Base-by-base conservation (phyloP, 305 asterid species). In the Ruellia speciosa region DNA sequence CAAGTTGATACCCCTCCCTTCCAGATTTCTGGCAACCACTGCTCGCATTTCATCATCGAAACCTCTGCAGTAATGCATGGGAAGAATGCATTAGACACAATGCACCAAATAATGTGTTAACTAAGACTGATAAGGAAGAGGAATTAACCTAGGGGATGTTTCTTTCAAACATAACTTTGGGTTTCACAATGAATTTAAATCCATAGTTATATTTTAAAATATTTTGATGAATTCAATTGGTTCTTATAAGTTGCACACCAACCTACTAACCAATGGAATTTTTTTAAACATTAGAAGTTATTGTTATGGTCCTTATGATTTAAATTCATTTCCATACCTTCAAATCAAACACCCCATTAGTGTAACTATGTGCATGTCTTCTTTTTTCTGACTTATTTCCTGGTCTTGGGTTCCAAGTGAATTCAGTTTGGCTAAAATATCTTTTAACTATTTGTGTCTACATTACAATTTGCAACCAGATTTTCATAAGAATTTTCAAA, bases 11-110 rank as follows among this genome's bases (percentile, higher is more conserved):
- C 99, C 99, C 75, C 99, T 79, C 56, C 96, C 97, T 84, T 93
- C 96, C 60, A 93, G 81, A 80, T 93, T 93, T 72, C 84, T 84
- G 18, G 97, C 94, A 67, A 93, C 96, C 49, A 66, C 87, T 43
- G 90, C 83, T 68, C 99, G 86, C 95, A 93, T 86, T 69, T 93
- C 99, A 34, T 84, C 90, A 69, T 93, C 99, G 69, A 93, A 93
- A 60, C 99, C 99, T 76, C 99, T 93, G 93, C 37, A 35, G 59
- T 54, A 54, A 70, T 43, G 34, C 17, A 9, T 1, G 19, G 11
- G 15, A 7, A 37, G 7, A 8, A 10, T 9, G 34, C 1, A 46
- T 14, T 34, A 37, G 18, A 16, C 17, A n/a, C 35, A 46, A 11
- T 56, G 18, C 16, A 54, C 16, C 6, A 49, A 60, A 18, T 17